Base-by-base conservation (phyloP, 1,139 yeast species). In the Entelexis paramagnoliae region DNA sequence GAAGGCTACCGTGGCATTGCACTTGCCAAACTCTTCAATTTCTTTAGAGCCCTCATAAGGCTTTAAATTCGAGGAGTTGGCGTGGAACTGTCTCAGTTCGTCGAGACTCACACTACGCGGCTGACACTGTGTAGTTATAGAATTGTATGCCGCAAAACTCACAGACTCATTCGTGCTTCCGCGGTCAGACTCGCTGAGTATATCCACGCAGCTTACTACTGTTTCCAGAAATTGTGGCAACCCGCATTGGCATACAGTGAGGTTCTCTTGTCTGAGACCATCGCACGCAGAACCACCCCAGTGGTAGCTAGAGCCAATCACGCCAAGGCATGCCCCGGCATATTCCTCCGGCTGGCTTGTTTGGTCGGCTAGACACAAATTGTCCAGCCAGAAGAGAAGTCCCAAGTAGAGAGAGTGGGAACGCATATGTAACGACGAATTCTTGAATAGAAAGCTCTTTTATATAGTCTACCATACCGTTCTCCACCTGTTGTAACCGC, bases 1-100 rank as follows among this genome's bases (percentile, higher is more conserved):
- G 42, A 56, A 56, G 6, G 59, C 53, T 8, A 7, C n/a, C 1
- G 34, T 10, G 3, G 44, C 58, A 3, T 46, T 46, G 52, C 58
- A 55, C 13, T 32, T 33, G 2, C 58, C 58, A 4, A 49, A 44
- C n/a, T 40, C 36, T 6, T 16, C 14, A 11, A 46, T 39, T n/a
- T 19, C 14, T 7, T n/a, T 26, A 28, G 17, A 7, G 5, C 49
- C 52, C 5, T 38, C 24, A 35, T 54, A 54, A 16, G 38, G 43
- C 11, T 16, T 11, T 2, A 51, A 36, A 1, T 6, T 2, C 4
- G 54, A 28, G 11, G 24, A 17, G 19, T 48, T 49, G 1, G 33
- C 34, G 8, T 36, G 39, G 20, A 40, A 41, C 3, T 4, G 16
- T 10, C 13, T 14, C n/a, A 53, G 26, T n/a, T 39, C 36, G 3